Evolutionary conservation across 768 basidiomycete genomes (phyloP), one percentile per base, ranked within the genome.

Genomic region (Austroboletus eburneus): DNA sequence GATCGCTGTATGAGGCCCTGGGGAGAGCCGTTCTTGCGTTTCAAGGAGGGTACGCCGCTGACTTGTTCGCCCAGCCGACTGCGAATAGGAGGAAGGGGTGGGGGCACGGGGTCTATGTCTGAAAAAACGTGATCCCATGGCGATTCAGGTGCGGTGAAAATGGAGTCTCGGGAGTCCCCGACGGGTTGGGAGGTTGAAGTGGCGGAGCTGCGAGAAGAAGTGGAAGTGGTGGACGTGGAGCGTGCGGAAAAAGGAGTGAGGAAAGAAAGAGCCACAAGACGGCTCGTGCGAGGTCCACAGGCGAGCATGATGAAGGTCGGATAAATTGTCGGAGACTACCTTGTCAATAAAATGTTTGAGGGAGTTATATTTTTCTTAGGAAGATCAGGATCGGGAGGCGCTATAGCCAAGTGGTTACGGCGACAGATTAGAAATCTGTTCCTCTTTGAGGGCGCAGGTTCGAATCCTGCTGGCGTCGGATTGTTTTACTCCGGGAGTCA

Each of bases 331-430:
- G 27, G 7, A 27, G 12, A 12, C 12, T 12, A 27, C 5, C 12
- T 27, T 27, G 27, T 27, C 5, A 27, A 27, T 27, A 27, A 12
- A 27, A 27, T 6, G 5, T 27, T n/a, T n/a, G n/a, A n/a, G n/a
- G 12, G 27, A 27, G 27, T 27, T 5, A 27, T 27, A 12, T 27
- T 27, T 27, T n/a, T n/a, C n/a, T n/a, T n/a, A n/a, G n/a, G n/a
- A n/a, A 27, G 27, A 27, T 6, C 7, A 27, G 27, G 5, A 27
- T 27, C 27, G 12, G 12, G 44, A 45, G 63, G 65, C 66, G 71
- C 77, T 77, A 79, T 78, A 78, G 77, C 79, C 77, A 77, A 79
- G 76, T 79, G 78, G 79, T 78, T 79, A 78, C 76, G 76, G 79
- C 78, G 79, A 78, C 71, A 77, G 77, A 79, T 46, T 46, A 57